phyloP scores from a whole-genome alignment of 306 rosid species.

The Fragaria nilgerrensis region DNA sequence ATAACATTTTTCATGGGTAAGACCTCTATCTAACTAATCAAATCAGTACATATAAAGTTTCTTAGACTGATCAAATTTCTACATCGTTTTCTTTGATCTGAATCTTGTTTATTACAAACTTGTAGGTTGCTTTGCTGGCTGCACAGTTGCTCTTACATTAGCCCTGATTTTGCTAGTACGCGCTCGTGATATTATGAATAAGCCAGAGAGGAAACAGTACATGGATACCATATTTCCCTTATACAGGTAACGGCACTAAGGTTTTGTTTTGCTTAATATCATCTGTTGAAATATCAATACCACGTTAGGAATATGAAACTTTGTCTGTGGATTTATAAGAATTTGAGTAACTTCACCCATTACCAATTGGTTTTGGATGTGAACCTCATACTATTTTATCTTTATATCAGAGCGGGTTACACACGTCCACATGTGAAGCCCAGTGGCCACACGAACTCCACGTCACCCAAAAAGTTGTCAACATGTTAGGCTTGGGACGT shows the following conservation, averaged over 20 bases:
- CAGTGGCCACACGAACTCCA: no score
- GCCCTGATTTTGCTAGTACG: slow-evolving; percentile 50
- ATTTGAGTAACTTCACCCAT: no score
- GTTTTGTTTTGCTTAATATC: neutral
- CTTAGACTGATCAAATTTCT: neutral
- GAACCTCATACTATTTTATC: no score
- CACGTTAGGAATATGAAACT: no score
- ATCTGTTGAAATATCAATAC: no score
- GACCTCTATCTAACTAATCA: slow-evolving; percentile 1
- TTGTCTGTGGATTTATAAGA: no score
- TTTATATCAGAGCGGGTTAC: no score
- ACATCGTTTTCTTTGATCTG: neutral
- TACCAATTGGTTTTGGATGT: no score
- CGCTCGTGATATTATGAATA: slow-evolving; percentile 32
- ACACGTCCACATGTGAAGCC: no score
- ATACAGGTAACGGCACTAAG: slow-evolving; percentile 42
- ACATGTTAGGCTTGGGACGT: no score
- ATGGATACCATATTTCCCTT: slow-evolving; percentile 77
- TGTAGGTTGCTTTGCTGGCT: slow-evolving; percentile 69
- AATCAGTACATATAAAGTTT: neutral
- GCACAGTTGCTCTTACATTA: slow-evolving; percentile 46
- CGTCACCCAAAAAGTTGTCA: no score
- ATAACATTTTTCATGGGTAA: slow-evolving; percentile 59
- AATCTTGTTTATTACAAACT: slow-evolving; percentile 8
- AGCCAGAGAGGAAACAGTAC: slow-evolving; percentile 34